Evolutionary conservation across 2,329 filamentous ascomycete species (phyloP).

Genomic region (Cladosporium sphaerospermum): DNA sequence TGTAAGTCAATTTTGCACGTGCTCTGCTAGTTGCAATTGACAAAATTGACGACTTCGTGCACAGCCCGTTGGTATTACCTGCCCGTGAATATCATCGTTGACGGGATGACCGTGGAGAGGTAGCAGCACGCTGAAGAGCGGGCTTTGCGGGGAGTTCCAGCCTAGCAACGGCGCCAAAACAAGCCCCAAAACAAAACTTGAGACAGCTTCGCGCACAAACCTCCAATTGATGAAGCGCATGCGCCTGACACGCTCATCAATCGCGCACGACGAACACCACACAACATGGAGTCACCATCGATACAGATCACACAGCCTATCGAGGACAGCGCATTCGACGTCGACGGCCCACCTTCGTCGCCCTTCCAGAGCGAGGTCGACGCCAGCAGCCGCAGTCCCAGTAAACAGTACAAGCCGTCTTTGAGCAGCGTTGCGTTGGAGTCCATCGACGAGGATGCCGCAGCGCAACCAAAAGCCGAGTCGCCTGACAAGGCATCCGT

Average conservation of each 20-base stretch:
- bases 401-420: conserved; percentile 23
- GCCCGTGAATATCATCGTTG: no score
- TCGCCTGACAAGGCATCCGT: conserved; percentile 16
- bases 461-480: conserved; percentile 14
- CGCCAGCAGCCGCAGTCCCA: conserved; percentile 26
- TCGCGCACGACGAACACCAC: background rate
- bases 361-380: conserved; percentile 44
- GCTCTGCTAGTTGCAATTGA: no score
- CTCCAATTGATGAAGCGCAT: background rate
- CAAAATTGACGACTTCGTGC: no score
- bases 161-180: background rate
- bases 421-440: background rate
- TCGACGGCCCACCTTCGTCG: conserved; percentile 37
- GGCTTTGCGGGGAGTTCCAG: background rate
- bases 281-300: conserved; percentile 12
- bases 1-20: no score
- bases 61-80: no score
- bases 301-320: conserved; percentile 7
- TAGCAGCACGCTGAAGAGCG: no score
- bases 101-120: no score
- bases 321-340: conserved; percentile 7
- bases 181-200: background rate
- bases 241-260: background rate
- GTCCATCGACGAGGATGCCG: conserved; percentile 11
- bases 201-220: background rate